Conservation (phyloP, 106 monocot species). For the Phalaenopsis aphrodite region DNA sequence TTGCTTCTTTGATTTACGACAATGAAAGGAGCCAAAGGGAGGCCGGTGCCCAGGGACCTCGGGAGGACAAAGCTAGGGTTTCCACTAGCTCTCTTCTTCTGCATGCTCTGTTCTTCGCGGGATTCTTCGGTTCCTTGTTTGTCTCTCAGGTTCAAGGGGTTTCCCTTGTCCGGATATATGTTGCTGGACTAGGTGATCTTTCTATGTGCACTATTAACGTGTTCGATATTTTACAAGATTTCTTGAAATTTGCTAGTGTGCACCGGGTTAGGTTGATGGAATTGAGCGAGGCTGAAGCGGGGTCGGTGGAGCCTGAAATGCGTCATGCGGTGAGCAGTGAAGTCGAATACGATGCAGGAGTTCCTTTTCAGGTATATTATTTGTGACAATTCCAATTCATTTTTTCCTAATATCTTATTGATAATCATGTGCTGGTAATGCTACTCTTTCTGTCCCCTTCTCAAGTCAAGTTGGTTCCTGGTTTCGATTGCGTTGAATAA, state of each 20-base stretch:
- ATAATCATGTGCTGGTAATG: neutral
- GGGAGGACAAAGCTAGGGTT: neutral
- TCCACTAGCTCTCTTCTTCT: neutral
- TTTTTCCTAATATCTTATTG: neutral
- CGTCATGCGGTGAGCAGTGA: neutral
- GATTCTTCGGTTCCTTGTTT: neutral
- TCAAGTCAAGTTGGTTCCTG: too few relatives aligned
- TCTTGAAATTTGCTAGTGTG: neutral
- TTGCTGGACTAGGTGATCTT: neutral
- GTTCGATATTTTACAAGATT: neutral
- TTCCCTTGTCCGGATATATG: neutral
- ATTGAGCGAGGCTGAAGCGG: neutral
- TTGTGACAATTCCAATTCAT: neutral
- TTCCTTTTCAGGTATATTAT: neutral
- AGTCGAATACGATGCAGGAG: neutral
- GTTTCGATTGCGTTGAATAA: neutral
- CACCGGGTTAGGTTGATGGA: neutral
- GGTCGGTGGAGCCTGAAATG: neutral
- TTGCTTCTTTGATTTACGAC: neutral
- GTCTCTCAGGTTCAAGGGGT: neutral
- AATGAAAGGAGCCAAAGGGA: neutral
- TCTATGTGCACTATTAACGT: neutral
- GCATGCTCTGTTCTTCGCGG: neutral
- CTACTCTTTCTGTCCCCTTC: too few relatives aligned
- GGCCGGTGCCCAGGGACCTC: neutral